A percentile compares a stretch with the other conserved stretches of the same genome.
phyloP scores from a whole-genome alignment of 768 basidiomycete genomes.

The Saitozyma podzolica region DNA sequence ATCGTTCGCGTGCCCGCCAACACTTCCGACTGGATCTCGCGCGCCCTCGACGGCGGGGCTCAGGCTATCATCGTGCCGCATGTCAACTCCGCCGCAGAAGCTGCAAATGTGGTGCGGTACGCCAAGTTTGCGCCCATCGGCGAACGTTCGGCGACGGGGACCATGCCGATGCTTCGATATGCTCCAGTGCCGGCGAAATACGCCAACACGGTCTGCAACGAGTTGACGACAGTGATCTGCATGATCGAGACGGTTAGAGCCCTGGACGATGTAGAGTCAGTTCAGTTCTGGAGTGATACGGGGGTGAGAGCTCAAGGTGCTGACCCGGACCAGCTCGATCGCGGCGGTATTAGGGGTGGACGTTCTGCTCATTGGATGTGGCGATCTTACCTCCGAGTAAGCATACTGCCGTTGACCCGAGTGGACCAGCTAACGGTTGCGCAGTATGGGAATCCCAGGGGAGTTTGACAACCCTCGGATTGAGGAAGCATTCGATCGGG shows the following conservation, averaged over 20 bases:
- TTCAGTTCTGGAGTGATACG: neutral
- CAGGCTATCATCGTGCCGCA: constrained; percentile 45
- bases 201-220: constrained; percentile 29
- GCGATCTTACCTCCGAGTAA: constrained; percentile 35
- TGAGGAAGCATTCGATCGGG: constrained; percentile 18
- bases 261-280: constrained; percentile 32
- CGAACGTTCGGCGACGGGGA: constrained; percentile 26
- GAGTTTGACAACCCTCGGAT: constrained; percentile 30
- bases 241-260: constrained; percentile 38
- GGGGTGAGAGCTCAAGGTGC: neutral
- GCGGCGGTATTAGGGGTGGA: constrained; percentile 41
- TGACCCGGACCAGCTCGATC: constrained; percentile 21
- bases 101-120: constrained; percentile 27
- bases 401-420: constrained; percentile 2
- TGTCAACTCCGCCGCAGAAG: constrained; percentile 33
- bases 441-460: constrained; percentile 40
- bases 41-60: constrained; percentile 40
- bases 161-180: constrained; percentile 34
- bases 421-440: constrained; percentile 1
- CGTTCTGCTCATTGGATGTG: constrained; percentile 28
- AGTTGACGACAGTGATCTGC: constrained; percentile 26
- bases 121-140: constrained; percentile 38
- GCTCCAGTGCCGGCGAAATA: constrained; percentile 22
- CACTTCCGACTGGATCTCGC: constrained; percentile 42
- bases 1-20: constrained; percentile 41